Conservation (phyloP, 306 rosid species). For the Quillaja saponaria region DNA sequence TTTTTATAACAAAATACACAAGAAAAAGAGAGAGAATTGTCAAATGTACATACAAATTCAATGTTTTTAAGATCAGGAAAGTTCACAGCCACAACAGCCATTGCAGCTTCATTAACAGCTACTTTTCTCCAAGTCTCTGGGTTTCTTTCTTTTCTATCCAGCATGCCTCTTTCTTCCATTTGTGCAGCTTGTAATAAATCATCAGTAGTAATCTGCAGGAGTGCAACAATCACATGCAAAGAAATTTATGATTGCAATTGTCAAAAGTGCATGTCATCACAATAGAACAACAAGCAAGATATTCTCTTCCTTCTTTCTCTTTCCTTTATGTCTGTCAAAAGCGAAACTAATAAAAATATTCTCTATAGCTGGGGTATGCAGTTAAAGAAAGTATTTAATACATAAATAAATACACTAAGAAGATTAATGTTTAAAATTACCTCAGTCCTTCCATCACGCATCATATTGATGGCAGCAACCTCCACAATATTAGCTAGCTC, state of each 20-base stretch:
- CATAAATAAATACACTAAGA: too few relatives aligned
- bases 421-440: slow-evolving; percentile 34
- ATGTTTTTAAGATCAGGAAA: slow-evolving; percentile 76
- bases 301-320: slow-evolving; percentile 18
- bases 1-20: not conserved
- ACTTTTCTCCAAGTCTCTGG: slow-evolving; percentile 80
- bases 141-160: slow-evolving; percentile 91
- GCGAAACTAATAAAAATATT: too few relatives aligned
- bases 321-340: not conserved
- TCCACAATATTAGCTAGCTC: slow-evolving; percentile 95
- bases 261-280: slow-evolving; percentile 4
- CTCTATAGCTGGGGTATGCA: too few relatives aligned
- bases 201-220: slow-evolving; percentile 86
- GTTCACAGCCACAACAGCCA: slow-evolving; percentile 92
- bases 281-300: slow-evolving; percentile 16
- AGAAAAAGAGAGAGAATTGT: slow-evolving; percentile 17
- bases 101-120: slow-evolving; percentile 91
- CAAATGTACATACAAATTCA: slow-evolving; percentile 73
- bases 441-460: slow-evolving; percentile 91
- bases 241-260: not conserved
- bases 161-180: slow-evolving; percentile 99
- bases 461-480: slow-evolving; percentile 98
- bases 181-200: slow-evolving; percentile 98
- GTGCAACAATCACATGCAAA: slow-evolving; percentile 29
- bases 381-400: too few relatives aligned